Base-by-base conservation (phyloP, 1,139 yeast genomes). In the Saccharomyces hybrid region DNA sequence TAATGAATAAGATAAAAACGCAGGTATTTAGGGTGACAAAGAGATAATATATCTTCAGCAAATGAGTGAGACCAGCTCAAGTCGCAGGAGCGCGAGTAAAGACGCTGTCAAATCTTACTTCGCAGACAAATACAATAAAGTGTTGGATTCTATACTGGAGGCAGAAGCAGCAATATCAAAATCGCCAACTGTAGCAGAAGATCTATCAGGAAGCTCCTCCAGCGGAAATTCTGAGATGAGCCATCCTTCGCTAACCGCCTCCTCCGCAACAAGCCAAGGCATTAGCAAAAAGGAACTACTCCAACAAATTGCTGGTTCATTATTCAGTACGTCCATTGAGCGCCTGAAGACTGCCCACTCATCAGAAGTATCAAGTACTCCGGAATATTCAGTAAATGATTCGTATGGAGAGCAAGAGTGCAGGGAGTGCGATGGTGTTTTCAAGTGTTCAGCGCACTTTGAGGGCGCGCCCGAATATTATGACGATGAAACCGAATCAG, bases 231-330 rank as follows among this genome's bases (percentile, higher is more conserved):
- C 51, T 14, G 53, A 56, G 5, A 62, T 69, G 13, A 74, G 76
- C 2, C 25, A 9, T 9, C 6, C 44, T 9, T 38, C 44, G 11
- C n/a, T 38, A 9, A 13, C 44, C 25, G 25, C 44, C 20, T 38
- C 44, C 16, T 38, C 44, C 5, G 23, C 44, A 38, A 38, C 31
- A 47, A 50, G 44, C 48, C 48, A 27, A 46, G 31, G 48, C 4
- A 27, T 46, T 14, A 46, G 31, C 16, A 27, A 46, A 25, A 26
- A 79, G 53, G 81, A 80, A 5, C 61, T 81, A 14, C 77, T 83
- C 1, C 84, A 83, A 1, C 82, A 80, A n/a, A 74, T 84, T 3
- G 81, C 84, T 3, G 82, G 85, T 2, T 76, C 83, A 0, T 62
- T 82, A 11, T 62, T 82, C n/a, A 78, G 81, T 51, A 75, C 81